Percentiles rank a stretch among this genome's conserved stretches.
Conservation (phyloP, 163 green algal genomes). For the Chlamydomonas reinhardtii region DNA sequence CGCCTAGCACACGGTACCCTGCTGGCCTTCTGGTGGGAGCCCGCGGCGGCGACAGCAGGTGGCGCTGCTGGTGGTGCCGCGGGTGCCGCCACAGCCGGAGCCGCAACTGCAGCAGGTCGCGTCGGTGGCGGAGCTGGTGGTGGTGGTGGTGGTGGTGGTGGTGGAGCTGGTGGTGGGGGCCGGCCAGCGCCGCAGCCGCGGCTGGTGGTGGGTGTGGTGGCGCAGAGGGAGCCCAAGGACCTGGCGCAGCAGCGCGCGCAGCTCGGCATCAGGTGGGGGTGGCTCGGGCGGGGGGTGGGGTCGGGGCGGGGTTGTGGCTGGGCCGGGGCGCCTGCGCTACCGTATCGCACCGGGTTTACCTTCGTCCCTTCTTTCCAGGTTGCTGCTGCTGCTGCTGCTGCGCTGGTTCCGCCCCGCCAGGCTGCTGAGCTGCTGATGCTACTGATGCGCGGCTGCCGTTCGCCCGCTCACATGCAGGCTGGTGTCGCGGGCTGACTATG, state of each 20-base stretch:
- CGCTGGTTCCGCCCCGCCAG: too few relatives aligned
- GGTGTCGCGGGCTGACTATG: background rate
- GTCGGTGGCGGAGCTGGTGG: background rate
- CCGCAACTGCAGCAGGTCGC: background rate
- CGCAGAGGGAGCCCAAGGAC: constrained; percentile 34
- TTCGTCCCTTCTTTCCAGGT: too few relatives aligned
- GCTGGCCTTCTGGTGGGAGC: constrained; percentile 64
- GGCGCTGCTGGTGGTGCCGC: background rate
- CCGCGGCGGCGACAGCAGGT: background rate
- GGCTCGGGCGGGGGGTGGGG: too few relatives aligned
- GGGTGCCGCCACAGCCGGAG: background rate
- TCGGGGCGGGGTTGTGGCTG: too few relatives aligned
- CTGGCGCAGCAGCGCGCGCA: constrained; percentile 27
- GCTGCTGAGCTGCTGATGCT: too few relatives aligned
- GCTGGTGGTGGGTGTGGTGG: constrained; percentile 47
- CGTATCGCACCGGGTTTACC: too few relatives aligned
- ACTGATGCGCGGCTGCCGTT: too few relatives aligned
- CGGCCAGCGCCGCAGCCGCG: background rate
- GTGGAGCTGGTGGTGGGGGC: background rate
- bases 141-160: background rate
- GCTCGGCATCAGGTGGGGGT: constrained; percentile 49
- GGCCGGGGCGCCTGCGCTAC: too few relatives aligned
- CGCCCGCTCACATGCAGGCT: too few relatives aligned
- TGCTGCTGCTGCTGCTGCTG: too few relatives aligned
- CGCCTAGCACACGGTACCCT: constrained; percentile 72